Evolutionary conservation across 2,329 filamentous ascomycete genomes (phyloP), one percentile per base, ranked within the genome.

Genomic region (Colletotrichum siamense): DNA sequence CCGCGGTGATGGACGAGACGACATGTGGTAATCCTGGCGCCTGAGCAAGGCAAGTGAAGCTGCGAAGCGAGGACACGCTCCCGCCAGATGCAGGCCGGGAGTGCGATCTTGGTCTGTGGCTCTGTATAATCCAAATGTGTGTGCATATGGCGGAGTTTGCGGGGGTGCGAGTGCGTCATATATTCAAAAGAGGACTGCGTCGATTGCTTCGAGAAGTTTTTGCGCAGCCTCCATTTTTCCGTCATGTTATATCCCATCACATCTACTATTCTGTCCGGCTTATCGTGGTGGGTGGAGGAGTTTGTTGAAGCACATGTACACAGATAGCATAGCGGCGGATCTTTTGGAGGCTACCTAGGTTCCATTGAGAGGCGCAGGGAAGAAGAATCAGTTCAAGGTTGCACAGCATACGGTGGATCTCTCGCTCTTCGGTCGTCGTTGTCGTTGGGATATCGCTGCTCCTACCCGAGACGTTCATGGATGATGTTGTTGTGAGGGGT

Each of bases 21-120:
- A 86, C 70, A 88, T 88, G 85, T 89, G 87, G 87, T 89, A 79
- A 87, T 63, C 22, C 24, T n/a, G 64, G 39, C 26, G 49, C 32
- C 65, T 44, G 16, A 49, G 30, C 8, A 32, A 73, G 8, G 44
- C 28, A 22, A 44, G 39, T 18, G 76, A 73, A 66, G 68, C 65
- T 32, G 75, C 66, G 22, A 18, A 18, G 70, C 57, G 24, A 24
- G 39, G 28, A 22, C 22, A 63, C 18, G 64, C 26, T 67, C 32
- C 26, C 28, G 18, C 24, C 30, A 52, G 67, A 39, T 57, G 32
- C 67, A 32, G 65, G 28, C 32, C 22, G 57, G 13, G 30, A 9
- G 24, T 10, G 57, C 44, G 39, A 64, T 57, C 28, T 26, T 15
- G 57, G 13, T 49, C 36, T 49, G 49, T 61, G 61, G 75, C 66